These are phyloP conservation scores for Takakia lepidozioides DNA, from an alignment of 225 moss, liverwort and hornwort species.

Conservation along the genomic window DNA sequence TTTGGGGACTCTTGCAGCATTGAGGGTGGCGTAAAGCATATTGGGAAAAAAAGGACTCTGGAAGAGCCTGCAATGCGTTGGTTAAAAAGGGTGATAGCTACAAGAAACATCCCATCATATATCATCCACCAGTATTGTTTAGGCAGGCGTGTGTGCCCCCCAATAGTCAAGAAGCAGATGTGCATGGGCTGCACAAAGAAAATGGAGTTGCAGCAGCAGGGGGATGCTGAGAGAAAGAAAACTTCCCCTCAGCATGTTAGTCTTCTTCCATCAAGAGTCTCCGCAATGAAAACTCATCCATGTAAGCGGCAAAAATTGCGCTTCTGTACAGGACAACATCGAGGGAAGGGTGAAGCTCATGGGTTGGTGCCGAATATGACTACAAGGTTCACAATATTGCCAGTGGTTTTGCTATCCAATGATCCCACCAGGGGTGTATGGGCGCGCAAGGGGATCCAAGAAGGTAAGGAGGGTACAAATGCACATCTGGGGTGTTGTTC, in stretches of 20 bases:
- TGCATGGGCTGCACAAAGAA: conserved; percentile 22
- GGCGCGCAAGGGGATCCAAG: too few species aligned
- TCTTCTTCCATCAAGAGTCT: conserved; percentile 3
- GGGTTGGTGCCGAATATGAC: conserved; percentile 18
- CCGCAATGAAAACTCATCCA: neutral
- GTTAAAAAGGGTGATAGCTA: conserved; percentile 21
- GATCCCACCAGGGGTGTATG: too few species aligned
- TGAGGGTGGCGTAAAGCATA: neutral
- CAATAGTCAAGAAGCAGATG: conserved; percentile 18
- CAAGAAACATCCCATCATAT: conserved; percentile 20
- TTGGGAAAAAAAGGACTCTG: neutral
- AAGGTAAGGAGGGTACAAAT: too few species aligned
- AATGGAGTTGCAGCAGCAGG: neutral
- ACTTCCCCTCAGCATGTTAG: too few species aligned
- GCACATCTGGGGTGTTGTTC: too few species aligned
- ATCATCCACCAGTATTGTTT: conserved; percentile 24
- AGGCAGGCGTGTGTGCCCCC: conserved; percentile 30
- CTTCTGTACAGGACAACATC: conserved; percentile 4
- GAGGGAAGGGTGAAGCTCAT: conserved; percentile 5
- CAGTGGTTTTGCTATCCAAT: too few species aligned
- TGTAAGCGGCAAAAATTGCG: neutral
- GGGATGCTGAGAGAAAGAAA: too few species aligned
- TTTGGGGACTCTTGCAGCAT: neutral
- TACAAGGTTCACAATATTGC: too few species aligned
- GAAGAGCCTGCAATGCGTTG: conserved; percentile 12